Percentiles rank a stretch among this genome's conserved stretches.
Evolutionary conservation across 1,284 basidiomycete species (phyloP).

Genomic region (Apiotrichum montevideense): DNA sequence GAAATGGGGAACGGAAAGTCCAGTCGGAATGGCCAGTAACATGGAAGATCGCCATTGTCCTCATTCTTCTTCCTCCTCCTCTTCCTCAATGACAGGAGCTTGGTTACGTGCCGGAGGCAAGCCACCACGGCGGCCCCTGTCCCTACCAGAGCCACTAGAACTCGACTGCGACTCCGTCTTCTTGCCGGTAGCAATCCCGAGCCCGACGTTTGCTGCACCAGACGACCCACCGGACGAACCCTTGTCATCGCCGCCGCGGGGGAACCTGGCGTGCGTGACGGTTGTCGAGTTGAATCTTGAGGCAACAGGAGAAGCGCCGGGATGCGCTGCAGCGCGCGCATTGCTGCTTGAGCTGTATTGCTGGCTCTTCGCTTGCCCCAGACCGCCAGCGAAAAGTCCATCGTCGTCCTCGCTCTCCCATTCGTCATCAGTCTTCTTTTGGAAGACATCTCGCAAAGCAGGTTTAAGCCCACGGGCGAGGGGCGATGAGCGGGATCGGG

Average conservation of each 20-base stretch:
- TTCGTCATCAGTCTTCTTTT: slow-evolving; percentile 44
- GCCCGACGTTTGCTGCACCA: no score
- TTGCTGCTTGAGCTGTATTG: background rate
- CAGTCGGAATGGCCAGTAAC: no score
- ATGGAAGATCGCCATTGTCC: background rate
- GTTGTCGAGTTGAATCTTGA: background rate
- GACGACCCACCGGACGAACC: background rate
- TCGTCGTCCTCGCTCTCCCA: slow-evolving; percentile 46
- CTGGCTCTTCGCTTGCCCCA: slow-evolving; percentile 36
- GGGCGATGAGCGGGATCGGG: slow-evolving; percentile 22
- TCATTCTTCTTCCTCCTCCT: slow-evolving; percentile 4
- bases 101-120: slow-evolving; percentile 1
- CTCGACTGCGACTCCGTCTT: background rate
- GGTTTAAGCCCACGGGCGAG: slow-evolving; percentile 23
- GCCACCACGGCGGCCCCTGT: background rate
- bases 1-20: no score
- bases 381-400: slow-evolving; percentile 40
- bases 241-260: slow-evolving; percentile 5
- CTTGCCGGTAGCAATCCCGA: background rate
- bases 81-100: slow-evolving; percentile 5
- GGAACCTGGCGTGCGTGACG: background rate
- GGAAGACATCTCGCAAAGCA: slow-evolving; percentile 48
- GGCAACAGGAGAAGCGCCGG: background rate
- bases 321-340: background rate
- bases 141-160: background rate